phyloP scores from a whole-genome alignment of 2,329 filamentous ascomycete species.

The Penicillium sp. region DNA sequence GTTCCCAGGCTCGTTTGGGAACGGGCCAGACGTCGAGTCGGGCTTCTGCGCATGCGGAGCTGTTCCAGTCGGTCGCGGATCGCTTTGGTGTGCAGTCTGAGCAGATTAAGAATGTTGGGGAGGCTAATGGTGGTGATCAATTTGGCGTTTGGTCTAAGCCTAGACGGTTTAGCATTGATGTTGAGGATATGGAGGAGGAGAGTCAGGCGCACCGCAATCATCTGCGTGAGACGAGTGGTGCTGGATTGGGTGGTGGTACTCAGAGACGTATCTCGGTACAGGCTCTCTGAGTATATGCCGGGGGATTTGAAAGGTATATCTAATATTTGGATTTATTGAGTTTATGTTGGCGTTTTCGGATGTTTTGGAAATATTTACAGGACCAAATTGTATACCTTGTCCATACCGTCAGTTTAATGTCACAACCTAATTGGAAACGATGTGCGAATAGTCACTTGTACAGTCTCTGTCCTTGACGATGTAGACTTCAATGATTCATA shows the following conservation, averaged over 20 bases:
- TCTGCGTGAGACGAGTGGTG: slow-evolving; percentile 31
- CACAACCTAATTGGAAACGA: neutral
- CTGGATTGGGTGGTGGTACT: slow-evolving; percentile 26
- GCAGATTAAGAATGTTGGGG: slow-evolving; percentile 22
- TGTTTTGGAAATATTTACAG: slow-evolving; percentile 1
- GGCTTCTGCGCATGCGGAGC: slow-evolving; percentile 23
- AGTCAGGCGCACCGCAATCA: slow-evolving; percentile 30
- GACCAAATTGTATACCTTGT: slow-evolving; percentile 6
- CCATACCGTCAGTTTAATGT: neutral
- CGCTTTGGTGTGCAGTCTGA: slow-evolving; percentile 28
- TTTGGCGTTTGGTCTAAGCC: slow-evolving; percentile 35
- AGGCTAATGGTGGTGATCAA: slow-evolving; percentile 20
- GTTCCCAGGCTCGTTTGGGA: slow-evolving; percentile 28
- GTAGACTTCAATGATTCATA: neutral
- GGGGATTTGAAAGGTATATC: neutral
- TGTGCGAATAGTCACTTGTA: neutral
- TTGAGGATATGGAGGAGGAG: slow-evolving; percentile 30
- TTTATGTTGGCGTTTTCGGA: slow-evolving; percentile 5
- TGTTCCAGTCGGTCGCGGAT: slow-evolving; percentile 28
- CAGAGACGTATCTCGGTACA: slow-evolving; percentile 26
- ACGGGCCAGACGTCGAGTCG: slow-evolving; percentile 12
- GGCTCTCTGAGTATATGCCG: slow-evolving; percentile 13
- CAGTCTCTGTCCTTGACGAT: neutral
- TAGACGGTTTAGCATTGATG: slow-evolving; percentile 34
- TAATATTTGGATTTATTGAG: neutral